Conservation (phyloP, 2,329 filamentous ascomycete species). For the Colletotrichum liaoningense region DNA sequence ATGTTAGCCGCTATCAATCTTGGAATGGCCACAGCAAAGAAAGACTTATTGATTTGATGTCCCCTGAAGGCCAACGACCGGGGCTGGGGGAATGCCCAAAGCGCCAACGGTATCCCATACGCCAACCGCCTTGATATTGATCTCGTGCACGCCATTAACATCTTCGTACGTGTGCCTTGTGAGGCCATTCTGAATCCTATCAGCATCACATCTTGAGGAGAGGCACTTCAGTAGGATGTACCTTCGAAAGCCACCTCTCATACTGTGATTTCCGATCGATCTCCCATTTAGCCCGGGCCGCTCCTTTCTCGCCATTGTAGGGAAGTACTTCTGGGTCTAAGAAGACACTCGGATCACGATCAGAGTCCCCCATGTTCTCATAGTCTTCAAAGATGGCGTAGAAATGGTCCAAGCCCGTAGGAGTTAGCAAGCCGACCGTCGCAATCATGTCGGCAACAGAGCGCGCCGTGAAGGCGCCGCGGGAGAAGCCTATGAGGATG, state of each 20-base stretch:
- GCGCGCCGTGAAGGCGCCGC: slow-evolving; percentile 68
- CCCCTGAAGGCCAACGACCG: slow-evolving; percentile 38
- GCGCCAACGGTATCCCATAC: slow-evolving; percentile 57
- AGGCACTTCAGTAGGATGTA: slow-evolving; percentile 38
- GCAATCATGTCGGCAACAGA: slow-evolving; percentile 65
- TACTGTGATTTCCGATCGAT: slow-evolving; percentile 43
- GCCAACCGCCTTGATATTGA: slow-evolving; percentile 48
- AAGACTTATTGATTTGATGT: slow-evolving; percentile 55
- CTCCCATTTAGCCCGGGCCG: slow-evolving; percentile 37
- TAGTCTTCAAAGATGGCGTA: slow-evolving; percentile 67
- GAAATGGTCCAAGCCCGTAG: slow-evolving; percentile 64
- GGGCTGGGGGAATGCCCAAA: slow-evolving; percentile 52
- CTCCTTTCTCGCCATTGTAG: slow-evolving; percentile 51
- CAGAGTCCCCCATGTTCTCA: slow-evolving; percentile 56
- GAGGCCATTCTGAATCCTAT: not conserved
- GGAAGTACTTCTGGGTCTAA: slow-evolving; percentile 61
- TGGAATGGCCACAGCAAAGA: slow-evolving; percentile 54
- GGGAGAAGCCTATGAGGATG: slow-evolving; percentile 67
- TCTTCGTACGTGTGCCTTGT: slow-evolving; percentile 54
- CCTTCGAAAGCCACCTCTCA: slow-evolving; percentile 54
- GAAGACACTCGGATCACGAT: slow-evolving; percentile 58
- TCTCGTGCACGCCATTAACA: slow-evolving; percentile 44
- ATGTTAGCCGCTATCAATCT: slow-evolving; percentile 26
- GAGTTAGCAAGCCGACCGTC: slow-evolving; percentile 61
- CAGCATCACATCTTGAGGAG: not conserved